phyloP scores from a whole-genome alignment of 2,329 filamentous ascomycete species.

The Pseudopithomyces maydicus region DNA sequence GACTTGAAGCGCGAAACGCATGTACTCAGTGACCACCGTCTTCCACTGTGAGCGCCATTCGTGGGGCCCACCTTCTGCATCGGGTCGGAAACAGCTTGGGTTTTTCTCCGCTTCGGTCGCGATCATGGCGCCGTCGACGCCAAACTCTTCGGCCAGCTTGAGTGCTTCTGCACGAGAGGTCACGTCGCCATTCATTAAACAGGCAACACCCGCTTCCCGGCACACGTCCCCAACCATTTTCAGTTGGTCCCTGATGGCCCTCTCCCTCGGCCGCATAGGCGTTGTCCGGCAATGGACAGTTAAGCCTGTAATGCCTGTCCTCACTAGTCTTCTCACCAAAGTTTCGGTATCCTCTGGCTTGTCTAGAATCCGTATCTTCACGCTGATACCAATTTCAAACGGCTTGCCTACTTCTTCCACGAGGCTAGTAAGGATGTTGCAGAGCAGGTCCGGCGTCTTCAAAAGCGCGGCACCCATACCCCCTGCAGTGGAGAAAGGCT shows the following conservation, averaged over 20 bases:
- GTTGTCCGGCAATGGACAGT: constrained; percentile 96
- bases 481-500: constrained; percentile 89
- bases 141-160: constrained; percentile 74
- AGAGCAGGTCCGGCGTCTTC: constrained; percentile 80
- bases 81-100: constrained; percentile 78
- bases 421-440: constrained; percentile 80
- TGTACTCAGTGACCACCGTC: constrained; percentile 76
- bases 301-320: constrained; percentile 87
- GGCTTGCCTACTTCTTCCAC: constrained; percentile 77
- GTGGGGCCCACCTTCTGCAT: constrained; percentile 67
- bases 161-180: constrained; percentile 73
- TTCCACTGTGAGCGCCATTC: constrained; percentile 68
- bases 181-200: constrained; percentile 95
- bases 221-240: constrained; percentile 83
- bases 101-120: constrained; percentile 92
- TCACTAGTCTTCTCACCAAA: constrained; percentile 77
- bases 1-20: constrained; percentile 73
- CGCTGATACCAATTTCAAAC: constrained; percentile 89
- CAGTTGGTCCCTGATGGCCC: constrained; percentile 83
- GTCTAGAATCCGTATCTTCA: constrained; percentile 91
- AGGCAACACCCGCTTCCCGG: constrained; percentile 83
- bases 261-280: constrained; percentile 89
- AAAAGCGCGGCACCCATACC: constrained; percentile 96
- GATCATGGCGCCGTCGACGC: constrained; percentile 96
- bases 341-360: constrained; percentile 75